Conservation (phyloP, 371 early-diverging fungal genomes). For the Choanephora cucurbitarum region DNA sequence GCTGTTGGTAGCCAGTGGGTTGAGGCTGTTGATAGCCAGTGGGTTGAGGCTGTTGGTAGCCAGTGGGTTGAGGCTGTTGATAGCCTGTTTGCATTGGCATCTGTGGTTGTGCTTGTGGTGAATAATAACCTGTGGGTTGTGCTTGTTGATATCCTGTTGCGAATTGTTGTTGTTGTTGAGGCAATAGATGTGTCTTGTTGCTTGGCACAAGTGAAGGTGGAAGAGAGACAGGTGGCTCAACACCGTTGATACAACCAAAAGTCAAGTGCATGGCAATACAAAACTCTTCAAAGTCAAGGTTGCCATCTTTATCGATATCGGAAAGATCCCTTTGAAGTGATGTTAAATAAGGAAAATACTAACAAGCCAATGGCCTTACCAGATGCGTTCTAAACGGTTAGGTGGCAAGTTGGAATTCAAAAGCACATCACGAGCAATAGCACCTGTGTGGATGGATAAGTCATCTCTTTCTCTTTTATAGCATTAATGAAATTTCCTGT, state of each 20-base stretch:
- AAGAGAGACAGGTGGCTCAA: constrained; percentile 54
- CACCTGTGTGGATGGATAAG: constrained; percentile 41
- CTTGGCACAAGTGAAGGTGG: constrained; percentile 21
- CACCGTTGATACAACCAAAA: constrained; percentile 65
- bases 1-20: constrained; percentile 16
- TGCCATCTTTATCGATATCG: constrained; percentile 89
- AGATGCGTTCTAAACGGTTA: constrained; percentile 70
- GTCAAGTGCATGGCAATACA: constrained; percentile 83
- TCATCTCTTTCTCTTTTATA: background rate
- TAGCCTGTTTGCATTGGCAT: constrained; percentile 38
- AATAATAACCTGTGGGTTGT: constrained; percentile 20
- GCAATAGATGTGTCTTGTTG: constrained; percentile 33
- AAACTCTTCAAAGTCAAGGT: constrained; percentile 88
- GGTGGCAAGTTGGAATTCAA: constrained; percentile 72
- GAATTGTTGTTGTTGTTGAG: no score
- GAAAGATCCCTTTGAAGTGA: constrained; percentile 83
- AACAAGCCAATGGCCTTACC: no score
- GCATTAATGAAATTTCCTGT: no score
- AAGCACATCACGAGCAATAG: constrained; percentile 67
- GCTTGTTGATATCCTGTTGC: constrained; percentile 40
- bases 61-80: constrained; percentile 43
- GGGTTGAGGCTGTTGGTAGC: constrained; percentile 40
- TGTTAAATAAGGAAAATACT: no score
- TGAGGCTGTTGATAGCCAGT: constrained; percentile 36
- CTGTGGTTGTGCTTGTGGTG: constrained; percentile 22